Percentiles rank a stretch among this genome's conserved stretches.
Conservation (phyloP, 805 yeast species). For the Peterozyma toletana region DNA sequence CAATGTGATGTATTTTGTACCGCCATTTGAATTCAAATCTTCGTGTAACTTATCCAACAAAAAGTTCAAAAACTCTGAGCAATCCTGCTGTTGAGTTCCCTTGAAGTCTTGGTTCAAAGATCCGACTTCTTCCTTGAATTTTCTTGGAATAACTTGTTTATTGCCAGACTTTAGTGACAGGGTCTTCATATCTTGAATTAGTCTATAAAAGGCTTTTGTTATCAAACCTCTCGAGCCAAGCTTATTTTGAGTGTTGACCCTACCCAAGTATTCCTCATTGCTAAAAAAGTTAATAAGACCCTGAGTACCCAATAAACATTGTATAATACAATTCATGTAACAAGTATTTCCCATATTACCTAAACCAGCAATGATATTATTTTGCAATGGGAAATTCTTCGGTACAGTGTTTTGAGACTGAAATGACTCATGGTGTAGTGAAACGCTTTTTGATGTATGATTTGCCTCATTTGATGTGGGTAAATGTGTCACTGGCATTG, state of each 20-base stretch:
- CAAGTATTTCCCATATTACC: constrained; percentile 85
- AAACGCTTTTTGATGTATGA: background rate
- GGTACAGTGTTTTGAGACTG: background rate
- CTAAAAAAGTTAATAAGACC: constrained; percentile 59
- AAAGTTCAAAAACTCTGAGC: constrained; percentile 74
- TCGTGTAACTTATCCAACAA: constrained; percentile 75
- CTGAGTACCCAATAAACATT: constrained; percentile 72
- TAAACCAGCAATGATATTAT: constrained; percentile 58
- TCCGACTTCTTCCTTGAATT: constrained; percentile 64
- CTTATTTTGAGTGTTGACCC: constrained; percentile 64
- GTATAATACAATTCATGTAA: constrained; percentile 87
- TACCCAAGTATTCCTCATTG: constrained; percentile 50
- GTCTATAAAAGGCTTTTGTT: constrained; percentile 58
- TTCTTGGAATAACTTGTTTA: constrained; percentile 46
- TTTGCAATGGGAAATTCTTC: background rate
- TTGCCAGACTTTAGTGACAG: constrained; percentile 9
- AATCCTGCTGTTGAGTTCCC: constrained; percentile 74
- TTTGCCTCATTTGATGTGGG: background rate
- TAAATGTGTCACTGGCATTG: background rate
- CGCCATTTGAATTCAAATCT: constrained; percentile 67
- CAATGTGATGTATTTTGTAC: constrained; percentile 47
- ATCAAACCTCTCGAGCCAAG: constrained; percentile 78
- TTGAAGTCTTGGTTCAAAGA: constrained; percentile 57
- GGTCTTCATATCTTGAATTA: constrained; percentile 47
- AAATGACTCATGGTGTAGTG: background rate